Percentiles rank a stretch among this genome's conserved stretches.
phyloP scores from a whole-genome alignment of 352 stramenopile species.

The Phytophthora aleatoria region DNA sequence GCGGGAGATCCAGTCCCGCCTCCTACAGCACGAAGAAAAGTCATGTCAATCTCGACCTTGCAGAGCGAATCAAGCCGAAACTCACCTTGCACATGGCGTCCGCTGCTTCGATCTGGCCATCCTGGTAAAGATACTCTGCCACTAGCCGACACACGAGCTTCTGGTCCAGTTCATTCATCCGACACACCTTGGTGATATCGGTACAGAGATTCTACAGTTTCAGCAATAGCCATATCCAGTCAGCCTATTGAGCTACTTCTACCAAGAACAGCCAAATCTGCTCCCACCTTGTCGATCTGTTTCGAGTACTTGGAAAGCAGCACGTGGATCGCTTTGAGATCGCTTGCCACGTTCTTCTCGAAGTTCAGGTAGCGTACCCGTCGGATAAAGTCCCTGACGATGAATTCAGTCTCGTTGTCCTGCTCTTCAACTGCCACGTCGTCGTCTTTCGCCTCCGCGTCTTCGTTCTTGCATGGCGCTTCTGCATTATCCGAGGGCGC shows the following conservation, averaged over 20 bases:
- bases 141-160: slow-evolving; percentile 69
- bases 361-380: slow-evolving; percentile 70
- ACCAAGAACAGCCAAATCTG: neutral
- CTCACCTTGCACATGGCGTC: slow-evolving; percentile 72
- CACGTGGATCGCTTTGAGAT: slow-evolving; percentile 73
- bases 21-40: slow-evolving; percentile 44
- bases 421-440: slow-evolving; percentile 45
- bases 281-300: slow-evolving; percentile 79
- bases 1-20: slow-evolving; percentile 53
- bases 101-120: slow-evolving; percentile 74
- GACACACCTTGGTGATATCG: slow-evolving; percentile 73
- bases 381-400: slow-evolving; percentile 70
- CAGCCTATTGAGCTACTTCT: neutral
- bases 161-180: slow-evolving; percentile 64
- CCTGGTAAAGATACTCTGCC: slow-evolving; percentile 80
- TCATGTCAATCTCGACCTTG: slow-evolving; percentile 2
- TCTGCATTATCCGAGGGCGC: neutral
- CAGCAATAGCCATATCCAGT: slow-evolving; percentile 3
- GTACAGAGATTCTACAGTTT: slow-evolving; percentile 53
- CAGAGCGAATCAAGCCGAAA: neutral
- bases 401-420: slow-evolving; percentile 68
- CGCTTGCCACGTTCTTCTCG: slow-evolving; percentile 70
- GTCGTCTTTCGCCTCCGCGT: slow-evolving; percentile 31
- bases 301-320: slow-evolving; percentile 80
- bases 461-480: slow-evolving; percentile 4